Evolutionary conservation across 2,329 filamentous ascomycete species (phyloP).

Genomic region (Colletotrichum cuscutae): DNA sequence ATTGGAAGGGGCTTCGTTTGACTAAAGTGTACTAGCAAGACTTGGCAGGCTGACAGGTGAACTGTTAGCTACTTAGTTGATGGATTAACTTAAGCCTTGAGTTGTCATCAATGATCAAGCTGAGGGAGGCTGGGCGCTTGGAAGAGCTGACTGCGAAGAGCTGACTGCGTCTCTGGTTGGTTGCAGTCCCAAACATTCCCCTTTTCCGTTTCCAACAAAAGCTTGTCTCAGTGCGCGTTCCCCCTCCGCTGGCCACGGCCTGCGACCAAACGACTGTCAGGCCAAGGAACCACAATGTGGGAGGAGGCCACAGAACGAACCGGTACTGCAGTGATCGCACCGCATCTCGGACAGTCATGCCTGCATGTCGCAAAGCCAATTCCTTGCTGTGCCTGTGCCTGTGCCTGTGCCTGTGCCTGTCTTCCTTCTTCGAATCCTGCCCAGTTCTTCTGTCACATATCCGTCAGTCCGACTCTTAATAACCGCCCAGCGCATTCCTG

Average conservation of each 20-base stretch:
- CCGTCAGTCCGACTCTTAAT: background rate
- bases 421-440: background rate
- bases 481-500: background rate
- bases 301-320: background rate
- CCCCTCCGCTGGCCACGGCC: background rate
- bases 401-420: no score
- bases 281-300: background rate
- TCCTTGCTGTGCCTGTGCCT: background rate
- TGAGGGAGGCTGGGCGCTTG: background rate
- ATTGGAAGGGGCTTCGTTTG: background rate
- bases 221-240: constrained; percentile 15
- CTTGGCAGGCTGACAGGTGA: background rate
- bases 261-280: background rate
- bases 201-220: background rate
- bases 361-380: background rate
- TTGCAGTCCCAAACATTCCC: background rate
- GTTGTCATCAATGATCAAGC: no score
- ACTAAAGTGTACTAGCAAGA: background rate
- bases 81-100: background rate
- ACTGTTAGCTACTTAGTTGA: no score
- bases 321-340: background rate
- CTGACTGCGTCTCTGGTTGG: background rate
- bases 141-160: background rate
- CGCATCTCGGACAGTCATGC: background rate
- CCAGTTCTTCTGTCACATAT: background rate